phyloP scores from a whole-genome alignment of 176 grass and related monocot species.

The Lolium perenne region DNA sequence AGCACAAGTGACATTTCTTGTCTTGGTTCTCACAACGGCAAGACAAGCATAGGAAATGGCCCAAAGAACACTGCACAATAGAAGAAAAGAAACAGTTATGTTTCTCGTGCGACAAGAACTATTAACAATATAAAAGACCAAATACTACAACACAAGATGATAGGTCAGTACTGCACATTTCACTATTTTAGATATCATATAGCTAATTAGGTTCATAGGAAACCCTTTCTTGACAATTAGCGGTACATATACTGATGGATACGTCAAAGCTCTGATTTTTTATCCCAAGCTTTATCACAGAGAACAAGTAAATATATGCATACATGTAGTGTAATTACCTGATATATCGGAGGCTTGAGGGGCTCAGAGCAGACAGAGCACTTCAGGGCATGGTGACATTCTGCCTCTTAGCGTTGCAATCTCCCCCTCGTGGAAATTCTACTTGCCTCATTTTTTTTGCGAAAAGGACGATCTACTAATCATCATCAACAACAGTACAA shows the following conservation, averaged over 20 bases:
- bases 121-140: too few species aligned
- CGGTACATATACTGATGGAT: background rate
- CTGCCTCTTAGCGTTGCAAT: background rate
- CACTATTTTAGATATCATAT: background rate
- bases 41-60: constrained; percentile 14
- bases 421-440: background rate
- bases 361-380: background rate
- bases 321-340: background rate
- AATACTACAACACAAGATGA: too few species aligned
- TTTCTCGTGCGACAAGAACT: background rate
- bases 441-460: too few species aligned
- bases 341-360: constrained; percentile 1
- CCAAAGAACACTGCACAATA: background rate
- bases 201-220: background rate
- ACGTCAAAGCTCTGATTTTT: background rate
- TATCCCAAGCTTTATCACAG: background rate
- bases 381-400: background rate
- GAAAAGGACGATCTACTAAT: too few species aligned
- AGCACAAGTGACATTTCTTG: background rate
- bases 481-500: too few species aligned
- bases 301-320: background rate
- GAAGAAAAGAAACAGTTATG: background rate
- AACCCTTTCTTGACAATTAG: background rate
- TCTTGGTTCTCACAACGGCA: background rate
- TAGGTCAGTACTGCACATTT: background rate